Evolutionary conservation across 805 yeast genomes (phyloP).

Genomic region (Sugiyamaella boreocaroliniensis): DNA sequence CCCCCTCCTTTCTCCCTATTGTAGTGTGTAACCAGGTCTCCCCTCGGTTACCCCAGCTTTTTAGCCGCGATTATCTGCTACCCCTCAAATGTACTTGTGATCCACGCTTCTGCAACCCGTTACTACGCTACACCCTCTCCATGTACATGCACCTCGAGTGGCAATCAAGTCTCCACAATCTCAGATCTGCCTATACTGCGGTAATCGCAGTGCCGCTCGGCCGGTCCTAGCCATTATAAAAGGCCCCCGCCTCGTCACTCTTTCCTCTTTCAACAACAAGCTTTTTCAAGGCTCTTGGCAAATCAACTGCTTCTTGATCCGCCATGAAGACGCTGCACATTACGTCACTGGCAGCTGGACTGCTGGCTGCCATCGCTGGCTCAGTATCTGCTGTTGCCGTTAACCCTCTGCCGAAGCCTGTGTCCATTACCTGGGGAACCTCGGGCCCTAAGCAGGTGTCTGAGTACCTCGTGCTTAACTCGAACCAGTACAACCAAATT

Average conservation of each 20-base stretch:
- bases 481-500: conserved; percentile 12
- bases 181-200: background rate
- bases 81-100: background rate
- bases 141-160: background rate
- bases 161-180: background rate
- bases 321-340: background rate
- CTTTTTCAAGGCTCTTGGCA: background rate
- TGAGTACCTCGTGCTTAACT: conserved; percentile 6
- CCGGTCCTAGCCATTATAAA: background rate
- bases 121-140: background rate
- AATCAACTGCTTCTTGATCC: background rate
- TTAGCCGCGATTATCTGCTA: background rate
- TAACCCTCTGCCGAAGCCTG: conserved; percentile 22
- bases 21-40: too few relatives aligned
- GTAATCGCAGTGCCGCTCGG: background rate
- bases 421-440: conserved; percentile 14
- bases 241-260: background rate
- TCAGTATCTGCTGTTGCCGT: conserved; percentile 10
- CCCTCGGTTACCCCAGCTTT: background rate
- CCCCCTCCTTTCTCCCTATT: too few relatives aligned
- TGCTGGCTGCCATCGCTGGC: background rate
- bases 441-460: conserved; percentile 11
- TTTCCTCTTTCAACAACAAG: background rate
- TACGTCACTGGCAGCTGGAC: background rate
- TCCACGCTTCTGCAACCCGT: background rate